These are phyloP conservation scores for Paraconiothyrium brasiliense DNA, from an alignment of 2,329 filamentous ascomycete genomes.

Conservation along the genomic window DNA sequence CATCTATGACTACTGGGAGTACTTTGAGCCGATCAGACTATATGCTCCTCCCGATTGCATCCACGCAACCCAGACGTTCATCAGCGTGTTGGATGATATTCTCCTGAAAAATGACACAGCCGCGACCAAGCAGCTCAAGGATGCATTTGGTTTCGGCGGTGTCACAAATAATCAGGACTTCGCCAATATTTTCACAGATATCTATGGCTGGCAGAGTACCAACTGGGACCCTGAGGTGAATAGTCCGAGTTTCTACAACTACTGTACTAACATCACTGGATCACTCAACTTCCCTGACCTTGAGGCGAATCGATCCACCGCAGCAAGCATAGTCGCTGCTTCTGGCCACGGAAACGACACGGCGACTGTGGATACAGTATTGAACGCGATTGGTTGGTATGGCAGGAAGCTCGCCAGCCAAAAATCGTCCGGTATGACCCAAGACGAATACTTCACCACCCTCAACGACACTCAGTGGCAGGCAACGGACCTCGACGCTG, in stretches of 20 bases:
- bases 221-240: slow-evolving; percentile 64
- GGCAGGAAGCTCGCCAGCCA: slow-evolving; percentile 54
- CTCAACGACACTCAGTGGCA: slow-evolving; percentile 60
- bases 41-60: slow-evolving; percentile 71
- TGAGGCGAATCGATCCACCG: slow-evolving; percentile 47
- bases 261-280: slow-evolving; percentile 66
- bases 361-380: slow-evolving; percentile 59
- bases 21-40: slow-evolving; percentile 67
- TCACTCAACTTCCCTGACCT: slow-evolving; percentile 56
- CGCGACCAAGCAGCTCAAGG: slow-evolving; percentile 60
- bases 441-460: slow-evolving; percentile 62
- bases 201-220: slow-evolving; percentile 62
- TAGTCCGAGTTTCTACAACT: slow-evolving; percentile 57
- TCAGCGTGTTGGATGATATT: slow-evolving; percentile 68
- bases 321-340: slow-evolving; percentile 56
- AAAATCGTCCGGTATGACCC: slow-evolving; percentile 41
- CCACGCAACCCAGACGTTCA: slow-evolving; percentile 68
- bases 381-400: slow-evolving; percentile 68
- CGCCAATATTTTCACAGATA: slow-evolving; percentile 57
- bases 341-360: slow-evolving; percentile 59
- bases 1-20: slow-evolving; percentile 78
- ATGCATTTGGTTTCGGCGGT: slow-evolving; percentile 60
- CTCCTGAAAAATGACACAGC: slow-evolving; percentile 59
- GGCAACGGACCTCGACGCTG: slow-evolving; percentile 52
- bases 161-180: slow-evolving; percentile 64